Conservation (phyloP, 805 yeast genomes). For the Hanseniaspora occidentalis region DNA sequence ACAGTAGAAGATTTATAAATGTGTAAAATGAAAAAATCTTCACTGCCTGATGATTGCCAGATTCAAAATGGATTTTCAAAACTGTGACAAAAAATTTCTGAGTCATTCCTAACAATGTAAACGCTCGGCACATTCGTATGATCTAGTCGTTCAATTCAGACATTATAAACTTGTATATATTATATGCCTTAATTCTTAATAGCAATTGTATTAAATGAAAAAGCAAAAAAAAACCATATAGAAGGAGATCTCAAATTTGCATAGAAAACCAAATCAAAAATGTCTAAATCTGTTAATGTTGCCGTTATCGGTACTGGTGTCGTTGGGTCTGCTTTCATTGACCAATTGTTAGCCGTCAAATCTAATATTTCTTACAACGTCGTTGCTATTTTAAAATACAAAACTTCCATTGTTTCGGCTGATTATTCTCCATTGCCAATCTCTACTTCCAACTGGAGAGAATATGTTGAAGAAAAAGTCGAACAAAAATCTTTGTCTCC, state of each 20-base stretch:
- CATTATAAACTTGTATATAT: not conserved
- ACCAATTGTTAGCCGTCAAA: conserved; percentile 57
- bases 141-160: no score
- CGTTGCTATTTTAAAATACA: conserved; percentile 65
- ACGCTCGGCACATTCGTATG: no score
- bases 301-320: conserved; percentile 85
- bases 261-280: conserved; percentile 12
- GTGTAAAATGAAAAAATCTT: no score
- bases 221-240: conserved; percentile 1
- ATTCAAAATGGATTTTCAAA: no score
- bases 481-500: conserved; percentile 33
- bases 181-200: not conserved
- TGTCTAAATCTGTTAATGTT: conserved; percentile 47
- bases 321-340: conserved; percentile 84
- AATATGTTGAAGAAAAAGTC: conserved; percentile 33
- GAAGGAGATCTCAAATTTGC: not conserved
- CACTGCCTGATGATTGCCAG: no score
- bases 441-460: conserved; percentile 40
- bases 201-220: not conserved
- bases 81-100: no score
- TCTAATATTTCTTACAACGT: conserved; percentile 62
- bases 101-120: no score
- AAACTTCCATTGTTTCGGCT: conserved; percentile 51
- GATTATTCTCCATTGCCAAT: conserved; percentile 60
- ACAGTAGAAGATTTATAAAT: no score